phyloP scores from a whole-genome alignment of 1,139 yeast genomes.

The Arxiozyma telluris region DNA sequence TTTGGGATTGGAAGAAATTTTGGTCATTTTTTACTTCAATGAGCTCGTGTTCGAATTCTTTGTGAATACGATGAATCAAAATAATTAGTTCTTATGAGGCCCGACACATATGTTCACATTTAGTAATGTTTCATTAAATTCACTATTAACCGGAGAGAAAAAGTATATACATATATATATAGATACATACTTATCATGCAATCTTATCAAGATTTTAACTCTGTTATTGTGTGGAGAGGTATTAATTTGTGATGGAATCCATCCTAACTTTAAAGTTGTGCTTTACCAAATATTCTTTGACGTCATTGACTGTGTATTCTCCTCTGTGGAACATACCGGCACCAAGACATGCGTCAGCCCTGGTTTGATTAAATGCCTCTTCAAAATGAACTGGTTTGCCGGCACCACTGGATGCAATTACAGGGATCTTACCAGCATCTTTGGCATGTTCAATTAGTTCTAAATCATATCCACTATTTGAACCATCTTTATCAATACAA shows the following conservation, averaged over 20 bases:
- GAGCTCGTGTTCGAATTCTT: not conserved
- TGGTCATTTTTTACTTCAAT: not conserved
- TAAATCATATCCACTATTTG: conserved; percentile 84
- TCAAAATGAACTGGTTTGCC: conserved; percentile 85
- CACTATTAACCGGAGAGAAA: not conserved
- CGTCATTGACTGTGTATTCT: conserved; percentile 79
- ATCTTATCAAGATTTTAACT: not conserved
- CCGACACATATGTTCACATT: too few species aligned
- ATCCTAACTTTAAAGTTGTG: conserved; percentile 47
- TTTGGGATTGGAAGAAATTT: not conserved
- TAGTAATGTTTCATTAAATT: too few species aligned
- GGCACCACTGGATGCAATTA: conserved; percentile 95
- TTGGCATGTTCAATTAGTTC: conserved; percentile 77
- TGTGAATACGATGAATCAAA: too few species aligned
- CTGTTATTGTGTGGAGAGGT: not conserved
- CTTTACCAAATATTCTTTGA: conserved; percentile 53
- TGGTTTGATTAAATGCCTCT: conserved; percentile 72
- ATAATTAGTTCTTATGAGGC: too few species aligned
- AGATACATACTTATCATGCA: not conserved
- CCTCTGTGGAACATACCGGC: conserved; percentile 97
- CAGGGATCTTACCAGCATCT: conserved; percentile 71
- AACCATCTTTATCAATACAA: conserved; percentile 93
- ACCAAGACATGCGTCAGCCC: conserved; percentile 92
- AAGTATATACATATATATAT: too few species aligned
- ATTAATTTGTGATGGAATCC: conserved; percentile 20